Percentiles rank a stretch among this genome's conserved stretches.
Conservation (phyloP, 2,329 filamentous ascomycete species). For the Aspergillus ustus region DNA sequence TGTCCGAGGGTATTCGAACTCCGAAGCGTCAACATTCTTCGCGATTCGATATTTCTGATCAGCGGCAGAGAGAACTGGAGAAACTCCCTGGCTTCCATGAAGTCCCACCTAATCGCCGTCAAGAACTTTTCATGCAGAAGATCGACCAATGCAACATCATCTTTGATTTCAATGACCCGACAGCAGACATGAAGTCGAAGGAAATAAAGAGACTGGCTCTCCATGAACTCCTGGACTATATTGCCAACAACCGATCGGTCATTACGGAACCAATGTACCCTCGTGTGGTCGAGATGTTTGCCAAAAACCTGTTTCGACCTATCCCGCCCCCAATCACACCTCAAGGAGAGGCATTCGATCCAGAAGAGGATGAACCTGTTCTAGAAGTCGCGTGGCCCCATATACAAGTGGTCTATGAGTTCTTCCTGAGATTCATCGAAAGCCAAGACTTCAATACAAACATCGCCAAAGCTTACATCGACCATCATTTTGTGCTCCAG, state of each 20-base stretch:
- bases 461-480: slow-evolving; percentile 97
- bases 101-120: slow-evolving; percentile 89
- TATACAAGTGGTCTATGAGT: slow-evolving; percentile 99
- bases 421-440: slow-evolving; percentile 98
- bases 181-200: slow-evolving; percentile 98
- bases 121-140: slow-evolving; percentile 99
- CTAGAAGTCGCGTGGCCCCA: slow-evolving; percentile 98
- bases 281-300: slow-evolving; percentile 97
- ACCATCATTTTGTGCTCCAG: slow-evolving; percentile 94
- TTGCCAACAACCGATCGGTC: slow-evolving; percentile 96
- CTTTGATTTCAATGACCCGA: slow-evolving; percentile 99
- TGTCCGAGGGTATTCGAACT: slow-evolving; percentile 91
- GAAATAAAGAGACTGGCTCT: slow-evolving; percentile 97
- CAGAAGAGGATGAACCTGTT: slow-evolving; percentile 97
- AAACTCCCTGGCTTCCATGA: slow-evolving; percentile 98
- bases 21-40: slow-evolving; percentile 97
- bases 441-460: slow-evolving; percentile 99
- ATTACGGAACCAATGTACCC: slow-evolving; percentile 99
- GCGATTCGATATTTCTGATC: slow-evolving; percentile 95
- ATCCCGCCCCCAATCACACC: slow-evolving; percentile 97
- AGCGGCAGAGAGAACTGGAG: slow-evolving; percentile 84
- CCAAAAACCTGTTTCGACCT: slow-evolving; percentile 96
- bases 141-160: slow-evolving; percentile 99
- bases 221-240: slow-evolving; percentile 95
- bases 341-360: slow-evolving; percentile 96